Evolutionary conservation across 805 yeast genomes (phyloP).

Genomic region (Saccharomycopsis javanensis): DNA sequence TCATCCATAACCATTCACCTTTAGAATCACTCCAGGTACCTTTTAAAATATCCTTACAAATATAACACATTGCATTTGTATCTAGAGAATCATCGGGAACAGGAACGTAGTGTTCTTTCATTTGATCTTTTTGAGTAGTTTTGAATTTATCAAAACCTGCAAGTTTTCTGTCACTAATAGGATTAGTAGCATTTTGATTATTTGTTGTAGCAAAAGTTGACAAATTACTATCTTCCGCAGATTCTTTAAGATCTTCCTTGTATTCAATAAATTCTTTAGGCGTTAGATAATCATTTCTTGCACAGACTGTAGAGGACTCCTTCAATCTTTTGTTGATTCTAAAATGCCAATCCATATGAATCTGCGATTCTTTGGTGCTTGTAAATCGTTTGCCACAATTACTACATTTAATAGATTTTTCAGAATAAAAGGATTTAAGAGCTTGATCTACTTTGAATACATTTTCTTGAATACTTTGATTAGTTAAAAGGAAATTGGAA

Average conservation of each 20-base stretch:
- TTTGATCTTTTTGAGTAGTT: not conserved
- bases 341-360: conserved; percentile 93
- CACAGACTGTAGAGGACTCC: conserved; percentile 46
- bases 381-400: conserved; percentile 84
- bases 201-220: not conserved
- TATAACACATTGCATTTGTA: conserved; percentile 51
- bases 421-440: conserved; percentile 37
- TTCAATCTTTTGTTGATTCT: conserved; percentile 74
- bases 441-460: conserved; percentile 22
- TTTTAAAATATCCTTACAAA: conserved; percentile 56
- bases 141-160: not conserved
- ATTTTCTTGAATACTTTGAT: conserved; percentile 1
- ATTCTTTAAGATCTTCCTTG: conserved; percentile 37
- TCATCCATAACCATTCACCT: conserved; percentile 78
- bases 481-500: conserved; percentile 9
- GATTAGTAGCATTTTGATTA: conserved; percentile 9
- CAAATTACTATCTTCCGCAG: not conserved
- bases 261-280: conserved; percentile 65
- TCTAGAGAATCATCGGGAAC: conserved; percentile 58
- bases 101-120: conserved; percentile 7
- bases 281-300: conserved; percentile 74
- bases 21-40: conserved; percentile 63
- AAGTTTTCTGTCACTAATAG: conserved; percentile 8
- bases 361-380: conserved; percentile 40
- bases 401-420: conserved; percentile 71